A percentile compares a stretch with the other conserved stretches of the same genome.
phyloP scores from a whole-genome alignment of 2,329 filamentous ascomycete genomes.

The Scedosporium aurantiacum region DNA sequence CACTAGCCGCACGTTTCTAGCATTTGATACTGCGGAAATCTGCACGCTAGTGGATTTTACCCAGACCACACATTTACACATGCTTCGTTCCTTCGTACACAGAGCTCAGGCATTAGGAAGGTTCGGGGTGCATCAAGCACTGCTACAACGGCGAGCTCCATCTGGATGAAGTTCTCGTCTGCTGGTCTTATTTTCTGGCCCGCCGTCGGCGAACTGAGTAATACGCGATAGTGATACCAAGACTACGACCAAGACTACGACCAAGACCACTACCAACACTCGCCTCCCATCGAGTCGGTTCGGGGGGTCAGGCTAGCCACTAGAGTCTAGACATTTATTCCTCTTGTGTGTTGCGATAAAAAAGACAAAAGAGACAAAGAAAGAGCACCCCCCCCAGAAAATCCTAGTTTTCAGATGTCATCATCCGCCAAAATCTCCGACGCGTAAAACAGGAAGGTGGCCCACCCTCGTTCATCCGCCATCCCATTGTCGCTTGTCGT shows the following conservation, averaged over 20 bases:
- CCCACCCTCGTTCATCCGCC: neutral
- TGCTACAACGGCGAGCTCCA: no score
- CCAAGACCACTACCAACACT: neutral
- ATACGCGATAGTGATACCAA: neutral
- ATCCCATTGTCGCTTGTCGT: neutral
- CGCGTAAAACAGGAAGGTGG: neutral
- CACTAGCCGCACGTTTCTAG: neutral
- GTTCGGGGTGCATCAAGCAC: no score
- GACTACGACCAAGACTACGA: no score
- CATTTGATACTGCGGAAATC: neutral
- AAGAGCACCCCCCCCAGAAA: no score
- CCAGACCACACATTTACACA: neutral
- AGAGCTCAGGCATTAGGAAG: no score
- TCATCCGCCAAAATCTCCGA: slow-evolving; percentile 1
- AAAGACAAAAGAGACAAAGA: no score
- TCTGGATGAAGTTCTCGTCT: no score
- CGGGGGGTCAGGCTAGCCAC: no score
- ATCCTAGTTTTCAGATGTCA: neutral
- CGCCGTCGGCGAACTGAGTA: neutral
- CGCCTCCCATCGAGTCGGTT: neutral
- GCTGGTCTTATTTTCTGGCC: no score
- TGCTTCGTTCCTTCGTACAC: neutral
- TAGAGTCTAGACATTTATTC: no score
- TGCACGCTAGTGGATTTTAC: neutral
- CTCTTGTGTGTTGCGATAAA: no score